phyloP scores from a whole-genome alignment of 257 asterid species.

The Rehmannia glutinosa region DNA sequence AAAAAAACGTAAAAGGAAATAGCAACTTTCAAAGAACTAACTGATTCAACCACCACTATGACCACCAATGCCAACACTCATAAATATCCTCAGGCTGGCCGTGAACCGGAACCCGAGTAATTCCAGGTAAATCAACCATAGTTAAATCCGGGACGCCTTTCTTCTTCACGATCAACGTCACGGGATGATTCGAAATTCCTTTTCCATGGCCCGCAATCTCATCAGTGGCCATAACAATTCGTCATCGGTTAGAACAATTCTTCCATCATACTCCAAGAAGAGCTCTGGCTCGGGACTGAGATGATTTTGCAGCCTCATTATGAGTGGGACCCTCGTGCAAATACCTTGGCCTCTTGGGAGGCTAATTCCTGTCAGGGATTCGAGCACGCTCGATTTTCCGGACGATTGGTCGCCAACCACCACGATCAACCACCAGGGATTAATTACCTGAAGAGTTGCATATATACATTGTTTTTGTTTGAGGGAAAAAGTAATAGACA shows the following conservation, averaged over 20 bases:
- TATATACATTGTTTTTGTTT: too few relatives aligned
- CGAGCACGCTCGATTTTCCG: conserved; percentile 51
- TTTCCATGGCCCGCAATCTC: conserved; percentile 34
- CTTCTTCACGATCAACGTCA: conserved; percentile 36
- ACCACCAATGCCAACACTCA: too few relatives aligned
- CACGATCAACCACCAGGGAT: too few relatives aligned
- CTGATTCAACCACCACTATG: too few relatives aligned
- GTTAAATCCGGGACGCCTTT: conserved; percentile 37
- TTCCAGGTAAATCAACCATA: conserved; percentile 43
- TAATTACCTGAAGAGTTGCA: too few relatives aligned
- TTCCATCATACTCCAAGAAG: conserved; percentile 24
- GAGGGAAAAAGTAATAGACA: too few relatives aligned
- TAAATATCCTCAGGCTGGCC: conserved; percentile 34
- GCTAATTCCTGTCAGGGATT: conserved; percentile 47
- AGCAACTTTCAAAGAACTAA: too few relatives aligned
- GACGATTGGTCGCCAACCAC: conserved; percentile 49
- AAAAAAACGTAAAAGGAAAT: too few relatives aligned
- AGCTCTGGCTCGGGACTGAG: conserved; percentile 9
- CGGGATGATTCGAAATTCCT: conserved; percentile 26
- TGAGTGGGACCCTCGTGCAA: conserved; percentile 45
- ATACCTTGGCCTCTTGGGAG: conserved; percentile 55
- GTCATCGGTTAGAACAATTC: conserved; percentile 24
- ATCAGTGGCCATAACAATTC: conserved; percentile 18
- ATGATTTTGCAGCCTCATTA: conserved; percentile 34
- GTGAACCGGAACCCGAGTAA: conserved; percentile 33